Percentiles rank a stretch among this genome's conserved stretches.
Conservation (phyloP, 2,329 filamentous ascomycete genomes). For the Ramichloridium luteum region DNA sequence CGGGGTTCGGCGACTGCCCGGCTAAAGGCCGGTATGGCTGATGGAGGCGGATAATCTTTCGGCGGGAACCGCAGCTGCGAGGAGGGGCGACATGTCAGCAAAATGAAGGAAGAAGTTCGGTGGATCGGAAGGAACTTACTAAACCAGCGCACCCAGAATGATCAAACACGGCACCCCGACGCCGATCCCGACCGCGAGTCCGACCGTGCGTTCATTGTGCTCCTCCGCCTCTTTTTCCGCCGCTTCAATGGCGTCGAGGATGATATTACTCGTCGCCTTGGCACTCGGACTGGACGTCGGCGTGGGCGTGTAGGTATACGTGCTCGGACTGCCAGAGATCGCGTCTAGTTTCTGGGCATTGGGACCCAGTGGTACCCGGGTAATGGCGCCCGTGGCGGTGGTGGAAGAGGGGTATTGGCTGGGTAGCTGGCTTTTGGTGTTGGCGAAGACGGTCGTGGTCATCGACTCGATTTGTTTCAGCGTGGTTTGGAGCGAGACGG, state of each 20-base stretch:
- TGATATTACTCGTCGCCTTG: background rate
- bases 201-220: slow-evolving; percentile 1
- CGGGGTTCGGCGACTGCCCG: no score
- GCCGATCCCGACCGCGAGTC: background rate
- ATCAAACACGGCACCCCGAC: background rate
- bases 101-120: no score
- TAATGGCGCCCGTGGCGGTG: background rate
- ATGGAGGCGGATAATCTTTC: no score
- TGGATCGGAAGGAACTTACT: background rate
- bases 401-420: background rate
- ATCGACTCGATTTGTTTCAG: background rate
- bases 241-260: background rate
- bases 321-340: slow-evolving; percentile 1
- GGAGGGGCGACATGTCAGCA: no score
- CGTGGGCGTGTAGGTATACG: no score
- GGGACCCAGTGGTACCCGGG: background rate
- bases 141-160: background rate
- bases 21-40: no score
- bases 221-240: no score
- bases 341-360: background rate
- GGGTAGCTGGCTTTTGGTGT: background rate
- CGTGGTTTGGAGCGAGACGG: background rate
- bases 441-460: background rate
- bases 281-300: no score
- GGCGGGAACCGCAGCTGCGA: no score